Conservation (phyloP, 768 basidiomycete species). For the Lactarius sanguifluus region DNA sequence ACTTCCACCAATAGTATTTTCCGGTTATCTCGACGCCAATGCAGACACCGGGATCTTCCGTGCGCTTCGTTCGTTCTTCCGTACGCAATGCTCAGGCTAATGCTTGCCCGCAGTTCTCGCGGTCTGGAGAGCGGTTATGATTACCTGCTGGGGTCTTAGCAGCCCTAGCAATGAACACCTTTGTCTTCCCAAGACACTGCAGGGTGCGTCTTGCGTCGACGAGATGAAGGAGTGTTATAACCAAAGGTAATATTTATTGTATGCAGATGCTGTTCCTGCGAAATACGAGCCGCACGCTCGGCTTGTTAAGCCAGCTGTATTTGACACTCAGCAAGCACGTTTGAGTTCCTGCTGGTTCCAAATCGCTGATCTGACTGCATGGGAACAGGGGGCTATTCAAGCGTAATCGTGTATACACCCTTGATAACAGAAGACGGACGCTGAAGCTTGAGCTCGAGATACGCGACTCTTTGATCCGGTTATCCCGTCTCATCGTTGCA, state of each 20-base stretch:
- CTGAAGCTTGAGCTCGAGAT: conserved; percentile 45
- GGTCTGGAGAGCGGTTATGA: conserved; percentile 42
- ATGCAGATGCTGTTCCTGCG: conserved; percentile 44
- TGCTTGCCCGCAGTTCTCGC: conserved; percentile 39
- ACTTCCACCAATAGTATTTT: conserved; percentile 44
- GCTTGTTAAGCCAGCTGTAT: conserved; percentile 45
- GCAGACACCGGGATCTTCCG: conserved; percentile 12
- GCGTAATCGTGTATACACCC: conserved; percentile 33
- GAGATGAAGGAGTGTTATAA: background rate
- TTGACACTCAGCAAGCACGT: conserved; percentile 44
- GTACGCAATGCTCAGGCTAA: background rate
- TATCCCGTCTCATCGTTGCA: conserved; percentile 40
- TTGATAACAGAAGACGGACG: conserved; percentile 38
- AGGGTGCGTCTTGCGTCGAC: conserved; percentile 35
- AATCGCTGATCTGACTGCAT: conserved; percentile 1
- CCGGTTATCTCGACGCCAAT: conserved; percentile 32
- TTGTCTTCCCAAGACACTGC: conserved; percentile 49
- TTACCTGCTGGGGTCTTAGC: conserved; percentile 46
- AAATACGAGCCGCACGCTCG: conserved; percentile 40
- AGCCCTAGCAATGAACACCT: conserved; percentile 45
- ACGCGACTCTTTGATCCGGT: conserved; percentile 42
- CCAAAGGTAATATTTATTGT: background rate
- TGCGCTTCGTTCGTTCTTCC: conserved; percentile 8
- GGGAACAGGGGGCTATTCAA: conserved; percentile 27
- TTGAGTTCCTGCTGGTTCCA: background rate